Percentiles rank a stretch among this genome's conserved stretches.
Evolutionary conservation across 139 green algal species (phyloP).

Genomic region (Chlorella sp.): DNA sequence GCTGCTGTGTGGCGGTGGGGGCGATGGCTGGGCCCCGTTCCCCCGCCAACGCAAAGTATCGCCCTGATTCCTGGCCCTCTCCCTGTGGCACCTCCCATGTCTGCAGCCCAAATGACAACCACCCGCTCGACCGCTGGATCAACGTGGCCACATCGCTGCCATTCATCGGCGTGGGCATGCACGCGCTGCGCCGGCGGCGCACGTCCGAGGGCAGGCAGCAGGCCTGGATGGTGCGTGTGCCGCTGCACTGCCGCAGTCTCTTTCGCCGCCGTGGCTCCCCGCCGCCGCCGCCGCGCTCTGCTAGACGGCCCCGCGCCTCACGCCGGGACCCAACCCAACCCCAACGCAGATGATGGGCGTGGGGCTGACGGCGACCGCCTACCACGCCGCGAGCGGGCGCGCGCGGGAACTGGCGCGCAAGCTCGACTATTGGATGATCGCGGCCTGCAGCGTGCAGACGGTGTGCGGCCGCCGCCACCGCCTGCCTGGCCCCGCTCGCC

Average conservation of each 20-base stretch:
- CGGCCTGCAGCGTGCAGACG: constrained; percentile 44
- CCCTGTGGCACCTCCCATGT: no score
- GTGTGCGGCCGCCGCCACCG: not conserved
- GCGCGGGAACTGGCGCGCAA: constrained; percentile 54
- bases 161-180: constrained; percentile 54
- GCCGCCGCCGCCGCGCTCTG: no score
- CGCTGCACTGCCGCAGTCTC: no score
- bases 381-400: constrained; percentile 57
- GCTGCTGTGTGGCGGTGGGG: no score
- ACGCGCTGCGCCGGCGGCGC: constrained; percentile 50
- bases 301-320: constrained; percentile 56
- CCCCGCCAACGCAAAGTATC: no score
- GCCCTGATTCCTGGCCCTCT: no score
- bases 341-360: constrained; percentile 65
- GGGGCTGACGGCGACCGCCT: constrained; percentile 42
- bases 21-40: no score
- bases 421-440: constrained; percentile 73
- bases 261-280: no score
- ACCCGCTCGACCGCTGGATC: no score
- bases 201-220: constrained; percentile 55
- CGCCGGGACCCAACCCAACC: constrained; percentile 56
- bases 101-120: no score
- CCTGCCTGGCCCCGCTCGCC: not conserved
- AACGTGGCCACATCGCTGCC: constrained; percentile 73
- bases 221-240: no score